Conservation (phyloP, 176 grass and related monocot genomes). For the Hordeum marinum region DNA sequence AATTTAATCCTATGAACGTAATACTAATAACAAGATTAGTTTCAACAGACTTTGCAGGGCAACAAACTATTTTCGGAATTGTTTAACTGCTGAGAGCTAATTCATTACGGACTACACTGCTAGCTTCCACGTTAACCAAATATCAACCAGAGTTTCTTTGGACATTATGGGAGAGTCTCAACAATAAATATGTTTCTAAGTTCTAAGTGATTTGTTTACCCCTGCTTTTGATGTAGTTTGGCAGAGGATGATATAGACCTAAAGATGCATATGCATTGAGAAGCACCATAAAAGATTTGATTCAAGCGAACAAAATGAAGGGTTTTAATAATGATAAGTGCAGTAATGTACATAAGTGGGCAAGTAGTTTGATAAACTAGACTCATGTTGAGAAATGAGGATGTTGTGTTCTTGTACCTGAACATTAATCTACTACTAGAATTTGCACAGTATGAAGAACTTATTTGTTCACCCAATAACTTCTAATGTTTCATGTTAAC, state of each 20-base stretch:
- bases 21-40: too few relatives aligned
- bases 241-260: neutral
- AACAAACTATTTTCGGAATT: too few relatives aligned
- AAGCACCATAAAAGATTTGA: neutral
- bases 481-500: too few relatives aligned
- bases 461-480: too few relatives aligned
- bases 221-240: neutral
- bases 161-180: neutral
- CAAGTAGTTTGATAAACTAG: neutral
- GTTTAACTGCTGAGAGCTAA: too few relatives aligned
- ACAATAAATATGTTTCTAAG: neutral
- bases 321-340: neutral
- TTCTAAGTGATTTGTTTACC: neutral
- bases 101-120: neutral
- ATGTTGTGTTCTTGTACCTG: too few relatives aligned
- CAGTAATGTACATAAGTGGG: neutral
- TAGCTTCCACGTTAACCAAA: neutral
- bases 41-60: too few relatives aligned
- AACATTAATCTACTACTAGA: too few relatives aligned
- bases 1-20: too few relatives aligned
- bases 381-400: too few relatives aligned
- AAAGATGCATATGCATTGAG: neutral
- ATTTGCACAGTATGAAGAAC: too few relatives aligned
- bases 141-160: neutral
- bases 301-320: neutral